Conservation (phyloP, 1,139 yeast species). For the Sugiyamaella neomexicana region DNA sequence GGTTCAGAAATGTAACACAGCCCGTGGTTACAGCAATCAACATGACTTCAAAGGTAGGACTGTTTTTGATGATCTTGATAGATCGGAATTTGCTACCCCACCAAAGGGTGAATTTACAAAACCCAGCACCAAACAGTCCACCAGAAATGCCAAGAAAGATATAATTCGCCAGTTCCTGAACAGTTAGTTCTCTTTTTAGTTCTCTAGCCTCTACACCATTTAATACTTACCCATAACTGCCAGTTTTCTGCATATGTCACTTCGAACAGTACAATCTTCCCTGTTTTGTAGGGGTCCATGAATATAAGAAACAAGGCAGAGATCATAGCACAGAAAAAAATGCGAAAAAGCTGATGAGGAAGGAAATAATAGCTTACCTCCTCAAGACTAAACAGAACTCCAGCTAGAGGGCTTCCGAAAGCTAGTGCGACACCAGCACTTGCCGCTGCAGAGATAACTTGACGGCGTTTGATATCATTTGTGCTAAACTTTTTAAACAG, state of each 20-base stretch:
- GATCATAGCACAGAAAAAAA: constrained; percentile 61
- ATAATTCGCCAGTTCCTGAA: constrained; percentile 50
- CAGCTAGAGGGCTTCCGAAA: constrained; percentile 70
- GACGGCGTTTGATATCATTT: constrained; percentile 58
- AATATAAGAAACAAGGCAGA: constrained; percentile 58
- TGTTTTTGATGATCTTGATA: constrained; percentile 40
- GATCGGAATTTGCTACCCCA: constrained; percentile 52
- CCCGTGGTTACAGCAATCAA: constrained; percentile 53
- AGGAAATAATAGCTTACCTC: constrained; percentile 63
- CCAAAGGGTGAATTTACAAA: constrained; percentile 50
- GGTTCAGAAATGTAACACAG: constrained; percentile 52
- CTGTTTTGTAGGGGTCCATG: constrained; percentile 63
- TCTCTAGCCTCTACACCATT: too few species aligned
- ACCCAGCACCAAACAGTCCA: constrained; percentile 57
- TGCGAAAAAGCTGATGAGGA: constrained; percentile 57
- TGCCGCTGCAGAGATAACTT: constrained; percentile 62
- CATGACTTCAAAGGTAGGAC: constrained; percentile 53
- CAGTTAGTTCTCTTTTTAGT: constrained; percentile 30
- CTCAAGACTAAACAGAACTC: constrained; percentile 63
- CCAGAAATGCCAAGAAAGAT: constrained; percentile 56
- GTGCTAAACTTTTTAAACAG: constrained; percentile 51
- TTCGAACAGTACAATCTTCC: constrained; percentile 60
- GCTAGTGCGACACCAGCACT: constrained; percentile 72
- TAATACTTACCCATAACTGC: constrained; percentile 38
- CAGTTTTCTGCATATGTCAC: constrained; percentile 58